Evolutionary conservation across 176 grass and related monocot species (phyloP).

Genomic region (Aegilops umbellulata): DNA sequence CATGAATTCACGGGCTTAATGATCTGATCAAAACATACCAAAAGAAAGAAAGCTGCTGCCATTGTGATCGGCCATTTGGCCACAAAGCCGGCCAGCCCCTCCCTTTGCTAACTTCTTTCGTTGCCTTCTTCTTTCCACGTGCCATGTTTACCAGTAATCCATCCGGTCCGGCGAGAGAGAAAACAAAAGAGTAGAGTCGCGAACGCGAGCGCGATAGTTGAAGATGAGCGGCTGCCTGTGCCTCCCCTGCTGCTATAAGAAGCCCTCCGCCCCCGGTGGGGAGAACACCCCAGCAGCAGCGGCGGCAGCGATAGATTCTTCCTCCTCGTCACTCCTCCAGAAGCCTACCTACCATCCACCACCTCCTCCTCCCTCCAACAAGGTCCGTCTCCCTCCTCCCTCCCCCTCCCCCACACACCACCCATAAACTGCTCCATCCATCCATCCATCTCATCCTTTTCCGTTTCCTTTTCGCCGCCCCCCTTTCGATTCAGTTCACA

Average conservation of each 20-base stretch:
- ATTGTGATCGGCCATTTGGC: not conserved
- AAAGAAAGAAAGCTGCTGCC: not conserved
- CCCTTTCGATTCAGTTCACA: not conserved
- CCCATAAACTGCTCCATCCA: slow-evolving; percentile 5
- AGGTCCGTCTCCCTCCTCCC: slow-evolving; percentile 32
- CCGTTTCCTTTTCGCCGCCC: not conserved
- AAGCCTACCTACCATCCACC: slow-evolving; percentile 3
- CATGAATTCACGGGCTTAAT: not conserved
- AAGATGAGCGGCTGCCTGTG: slow-evolving; percentile 36
- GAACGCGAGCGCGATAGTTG: not conserved
- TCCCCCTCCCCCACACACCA: not conserved
- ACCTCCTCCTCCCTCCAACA: slow-evolving; percentile 1
- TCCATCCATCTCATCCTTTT: not conserved
- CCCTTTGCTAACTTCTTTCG: not conserved
- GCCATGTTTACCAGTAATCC: slow-evolving; percentile 27
- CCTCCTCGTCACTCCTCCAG: not conserved
- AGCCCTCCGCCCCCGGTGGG: not conserved
- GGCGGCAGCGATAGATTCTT: not conserved
- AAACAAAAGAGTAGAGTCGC: not conserved
- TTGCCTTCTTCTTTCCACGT: not conserved
- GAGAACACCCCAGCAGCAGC: not conserved
- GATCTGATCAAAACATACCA: not conserved
- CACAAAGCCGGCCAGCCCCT: not conserved
- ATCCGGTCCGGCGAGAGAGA: not conserved
- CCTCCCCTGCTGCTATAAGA: slow-evolving; percentile 42